Conservation (phyloP, 179 eudicot genomes). For the Vitellaria paradoxa region DNA sequence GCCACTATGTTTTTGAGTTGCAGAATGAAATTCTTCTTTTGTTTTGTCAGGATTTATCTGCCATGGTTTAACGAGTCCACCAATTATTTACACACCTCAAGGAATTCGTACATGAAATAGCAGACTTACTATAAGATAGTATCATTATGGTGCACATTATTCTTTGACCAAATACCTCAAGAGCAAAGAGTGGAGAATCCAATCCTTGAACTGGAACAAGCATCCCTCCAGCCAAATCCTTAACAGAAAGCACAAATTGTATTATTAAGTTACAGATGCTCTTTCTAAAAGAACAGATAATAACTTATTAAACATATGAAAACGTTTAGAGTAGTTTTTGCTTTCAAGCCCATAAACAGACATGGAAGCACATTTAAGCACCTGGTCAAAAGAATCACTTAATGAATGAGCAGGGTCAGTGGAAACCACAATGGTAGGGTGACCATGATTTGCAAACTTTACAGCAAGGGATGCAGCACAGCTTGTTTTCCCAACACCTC, state of each 20-base stretch:
- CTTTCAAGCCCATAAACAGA: neutral
- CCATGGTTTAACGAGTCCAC: slow-evolving; percentile 8
- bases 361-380: slow-evolving; percentile 8
- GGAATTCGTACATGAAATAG: neutral
- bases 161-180: slow-evolving; percentile 35
- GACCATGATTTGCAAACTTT: slow-evolving; percentile 70
- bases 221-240: slow-evolving; percentile 70
- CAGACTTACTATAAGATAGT: neutral
- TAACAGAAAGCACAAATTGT: neutral
- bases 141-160: neutral
- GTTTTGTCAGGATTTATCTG: slow-evolving; percentile 73
- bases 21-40: slow-evolving; percentile 58
- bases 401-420: slow-evolving; percentile 86
- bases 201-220: slow-evolving; percentile 71
- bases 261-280: neutral
- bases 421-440: slow-evolving; percentile 74
- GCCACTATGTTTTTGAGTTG: slow-evolving; percentile 37
- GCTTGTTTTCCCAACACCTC: slow-evolving; percentile 85
- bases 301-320: neutral
- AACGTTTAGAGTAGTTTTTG: neutral
- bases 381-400: slow-evolving; percentile 86
- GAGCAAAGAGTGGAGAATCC: slow-evolving; percentile 62
- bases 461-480: slow-evolving; percentile 81
- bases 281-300: neutral
- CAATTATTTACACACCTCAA: neutral